A percentile compares a stretch with the other conserved stretches of the same genome.
Evolutionary conservation across 139 green algal genomes (phyloP).

Genomic region (Coelastrella sp.): DNA sequence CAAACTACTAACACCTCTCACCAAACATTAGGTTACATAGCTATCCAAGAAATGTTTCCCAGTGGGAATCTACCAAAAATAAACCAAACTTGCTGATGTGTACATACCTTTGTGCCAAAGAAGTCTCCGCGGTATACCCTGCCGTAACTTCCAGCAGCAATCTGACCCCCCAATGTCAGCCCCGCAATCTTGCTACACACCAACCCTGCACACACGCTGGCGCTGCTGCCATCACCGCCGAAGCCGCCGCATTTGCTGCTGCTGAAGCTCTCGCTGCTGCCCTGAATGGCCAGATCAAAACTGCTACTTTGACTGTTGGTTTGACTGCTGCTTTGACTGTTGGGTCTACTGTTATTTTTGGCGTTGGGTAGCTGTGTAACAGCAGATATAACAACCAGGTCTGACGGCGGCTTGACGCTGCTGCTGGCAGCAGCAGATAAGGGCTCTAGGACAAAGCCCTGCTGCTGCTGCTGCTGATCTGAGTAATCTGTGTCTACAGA

Average conservation of each 20-base stretch:
- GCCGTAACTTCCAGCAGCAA: conserved; percentile 36
- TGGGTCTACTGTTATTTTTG: not conserved
- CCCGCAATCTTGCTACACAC: conserved; percentile 35
- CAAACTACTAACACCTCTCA: not conserved
- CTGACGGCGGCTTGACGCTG: not conserved
- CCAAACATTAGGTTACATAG: not conserved
- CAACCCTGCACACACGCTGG: not conserved
- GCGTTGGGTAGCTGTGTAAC: not conserved
- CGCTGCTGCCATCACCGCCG: not conserved
- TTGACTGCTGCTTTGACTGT: not conserved
- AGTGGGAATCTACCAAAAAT: no score
- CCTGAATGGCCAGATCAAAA: not conserved
- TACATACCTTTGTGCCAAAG: conserved; percentile 18
- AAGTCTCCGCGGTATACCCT: conserved; percentile 30
- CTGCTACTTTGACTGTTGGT: not conserved
- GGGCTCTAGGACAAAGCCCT: not conserved
- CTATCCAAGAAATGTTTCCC: not conserved
- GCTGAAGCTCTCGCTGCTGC: not conserved
- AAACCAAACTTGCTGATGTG: no score
- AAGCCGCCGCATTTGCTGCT: not conserved
- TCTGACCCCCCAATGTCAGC: conserved; percentile 20
- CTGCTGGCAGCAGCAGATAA: conserved; percentile 5
- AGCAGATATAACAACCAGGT: not conserved
- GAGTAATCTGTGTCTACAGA: not conserved
- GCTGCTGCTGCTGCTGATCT: conserved; percentile 32